Evolutionary conservation across 148 eudicot species (phyloP).

Genomic region (Camellia lanceoleosa): DNA sequence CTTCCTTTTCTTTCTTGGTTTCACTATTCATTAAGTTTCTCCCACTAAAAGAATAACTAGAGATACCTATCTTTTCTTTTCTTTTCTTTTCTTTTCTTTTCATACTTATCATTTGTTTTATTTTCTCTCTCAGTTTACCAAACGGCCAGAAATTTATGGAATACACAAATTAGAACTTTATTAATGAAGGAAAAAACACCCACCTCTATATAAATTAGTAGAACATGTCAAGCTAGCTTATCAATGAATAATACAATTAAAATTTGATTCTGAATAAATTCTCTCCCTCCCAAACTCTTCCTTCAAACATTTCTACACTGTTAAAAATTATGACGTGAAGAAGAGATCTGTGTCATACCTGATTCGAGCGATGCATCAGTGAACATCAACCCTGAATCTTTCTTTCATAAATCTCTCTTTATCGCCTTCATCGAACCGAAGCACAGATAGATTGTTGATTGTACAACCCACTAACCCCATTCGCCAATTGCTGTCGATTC

Average conservation of each 20-base stretch:
- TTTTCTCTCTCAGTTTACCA: no score
- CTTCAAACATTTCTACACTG: neutral
- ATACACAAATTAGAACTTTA: constrained; percentile 1
- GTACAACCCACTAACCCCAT: constrained; percentile 53
- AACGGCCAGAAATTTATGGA: no score
- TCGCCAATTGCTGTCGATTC: constrained; percentile 62
- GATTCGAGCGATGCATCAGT: neutral
- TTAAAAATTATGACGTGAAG: constrained; percentile 9
- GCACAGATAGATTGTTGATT: constrained; percentile 80
- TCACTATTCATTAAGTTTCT: no score
- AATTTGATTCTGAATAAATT: neutral
- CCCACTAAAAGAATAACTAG: no score
- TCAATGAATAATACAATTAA: constrained; percentile 9
- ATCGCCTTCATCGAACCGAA: constrained; percentile 44
- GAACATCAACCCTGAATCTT: neutral
- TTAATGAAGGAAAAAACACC: constrained; percentile 18
- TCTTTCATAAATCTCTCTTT: neutral
- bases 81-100: no score
- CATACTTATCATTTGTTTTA: no score
- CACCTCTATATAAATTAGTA: constrained; percentile 16
- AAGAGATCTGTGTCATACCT: neutral
- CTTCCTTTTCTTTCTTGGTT: no score
- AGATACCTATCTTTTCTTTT: no score
- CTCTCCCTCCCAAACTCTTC: neutral
- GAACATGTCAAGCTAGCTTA: constrained; percentile 12